Evolutionary conservation across 768 basidiomycete species (phyloP), one percentile per base, ranked within the genome.

Genomic region (Pleurotus sapidus): DNA sequence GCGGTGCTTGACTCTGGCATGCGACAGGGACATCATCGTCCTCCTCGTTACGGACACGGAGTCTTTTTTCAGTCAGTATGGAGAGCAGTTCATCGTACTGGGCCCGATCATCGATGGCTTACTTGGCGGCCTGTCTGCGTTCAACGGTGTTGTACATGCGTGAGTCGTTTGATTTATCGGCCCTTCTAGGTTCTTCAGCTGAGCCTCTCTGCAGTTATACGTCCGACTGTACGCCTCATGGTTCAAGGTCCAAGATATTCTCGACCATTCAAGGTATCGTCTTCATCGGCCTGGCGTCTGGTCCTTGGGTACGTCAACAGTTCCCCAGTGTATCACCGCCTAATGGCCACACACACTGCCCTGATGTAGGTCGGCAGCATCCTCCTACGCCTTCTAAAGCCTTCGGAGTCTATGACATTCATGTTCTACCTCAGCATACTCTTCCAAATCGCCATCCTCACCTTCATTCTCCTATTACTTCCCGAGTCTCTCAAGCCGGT

Each of bases 91-190:
- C 43, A 82, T 97, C 49, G 73, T 95, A 20, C 68, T 91, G 51
- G 90, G 92, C 1, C 91, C 93, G 0, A 73, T 89, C 12, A 66
- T 91, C 4, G 94, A 96, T 59, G 94, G 93, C 1, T 70, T 89
- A 15, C 80, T 89, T 4, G 93, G 93, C 25, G 91, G 91, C 71
- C 40, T 80, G 76, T 68, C 82, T 67, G 65, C 85, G 71, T 70
- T 89, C 82, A 64, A 87, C 77, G 72, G 86, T 74, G 67, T 91
- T 74, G 62, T 90, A 74, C 77, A 84, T 80, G 71, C 88, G 89
- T 70, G 78, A 83, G 74, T 81, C 75, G 3, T 74, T 74, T 15
- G 73, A 78, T 47, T 72, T 73, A 37, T 76, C 72, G 12, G 73
- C 74, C 49, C 62, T 77, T 7, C 67, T 71, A 34, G 59, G 15